phyloP scores from a whole-genome alignment of 345 rosid species.

The Gossypium herbaceum region DNA sequence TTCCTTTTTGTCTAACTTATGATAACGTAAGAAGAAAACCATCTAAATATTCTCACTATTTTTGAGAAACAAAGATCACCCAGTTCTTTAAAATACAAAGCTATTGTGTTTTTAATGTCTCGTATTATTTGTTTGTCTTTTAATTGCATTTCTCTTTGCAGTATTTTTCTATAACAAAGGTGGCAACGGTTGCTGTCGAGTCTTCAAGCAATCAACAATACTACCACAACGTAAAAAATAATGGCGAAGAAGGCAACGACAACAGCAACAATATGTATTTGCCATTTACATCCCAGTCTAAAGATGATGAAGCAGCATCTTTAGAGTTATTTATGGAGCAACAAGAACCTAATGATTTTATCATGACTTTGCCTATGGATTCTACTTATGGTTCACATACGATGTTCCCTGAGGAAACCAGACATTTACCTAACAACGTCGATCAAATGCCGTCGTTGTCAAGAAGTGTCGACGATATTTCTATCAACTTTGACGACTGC shows the following conservation, averaged over 20 bases:
- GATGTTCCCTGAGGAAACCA: slow-evolving; percentile 5
- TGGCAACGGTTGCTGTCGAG: slow-evolving; percentile 12
- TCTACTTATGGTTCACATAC: slow-evolving; percentile 8
- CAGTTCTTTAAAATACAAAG: not conserved
- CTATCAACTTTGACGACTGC: slow-evolving; percentile 28
- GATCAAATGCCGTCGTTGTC: not conserved
- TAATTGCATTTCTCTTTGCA: slow-evolving; percentile 15
- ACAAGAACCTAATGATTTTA: slow-evolving; percentile 17
- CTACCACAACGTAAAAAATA: not conserved
- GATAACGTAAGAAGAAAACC: not conserved
- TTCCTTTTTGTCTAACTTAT: not conserved
- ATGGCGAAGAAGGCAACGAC: not conserved
- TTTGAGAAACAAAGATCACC: not conserved
- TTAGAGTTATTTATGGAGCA: slow-evolving; percentile 47
- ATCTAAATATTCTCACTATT: not conserved
- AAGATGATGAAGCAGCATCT: slow-evolving; percentile 56
- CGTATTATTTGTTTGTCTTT: not conserved
- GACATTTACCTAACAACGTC: not conserved
- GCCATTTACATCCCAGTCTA: slow-evolving; percentile 19
- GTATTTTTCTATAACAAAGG: slow-evolving; percentile 53
- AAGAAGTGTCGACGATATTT: slow-evolving; percentile 6
- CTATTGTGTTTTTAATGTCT: not conserved
- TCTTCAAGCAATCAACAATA: not conserved
- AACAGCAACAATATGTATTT: not conserved
- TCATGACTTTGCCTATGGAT: slow-evolving; percentile 14